Conservation (phyloP, 2,329 filamentous ascomycete genomes). For the Curvularia spicifera region DNA sequence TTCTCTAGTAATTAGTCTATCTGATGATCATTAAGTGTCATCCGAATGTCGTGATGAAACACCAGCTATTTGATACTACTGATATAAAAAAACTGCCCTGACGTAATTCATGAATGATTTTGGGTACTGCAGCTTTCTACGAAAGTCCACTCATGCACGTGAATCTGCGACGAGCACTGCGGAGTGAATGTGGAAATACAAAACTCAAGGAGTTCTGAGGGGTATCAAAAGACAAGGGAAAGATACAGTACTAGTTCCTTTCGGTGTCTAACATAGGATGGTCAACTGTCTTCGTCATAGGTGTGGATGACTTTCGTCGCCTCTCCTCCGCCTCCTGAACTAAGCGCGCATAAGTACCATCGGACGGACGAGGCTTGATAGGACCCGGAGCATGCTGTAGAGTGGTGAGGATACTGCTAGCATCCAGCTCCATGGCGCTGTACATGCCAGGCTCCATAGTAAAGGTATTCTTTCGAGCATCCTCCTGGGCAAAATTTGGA, state of each 20-base stretch:
- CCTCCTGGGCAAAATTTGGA: constrained; percentile 17
- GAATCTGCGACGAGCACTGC: background rate
- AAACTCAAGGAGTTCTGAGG: background rate
- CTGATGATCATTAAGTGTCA: background rate
- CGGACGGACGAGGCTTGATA: constrained; percentile 36
- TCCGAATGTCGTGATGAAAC: background rate
- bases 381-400: constrained; percentile 40
- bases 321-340: constrained; percentile 38
- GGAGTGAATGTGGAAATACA: background rate
- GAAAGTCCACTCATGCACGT: background rate
- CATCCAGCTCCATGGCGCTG: constrained; percentile 48
- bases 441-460: constrained; percentile 40
- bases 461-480: constrained; percentile 31
- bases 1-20: background rate
- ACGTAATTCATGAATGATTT: background rate
- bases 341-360: constrained; percentile 40
- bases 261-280: constrained; percentile 11
- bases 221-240: background rate
- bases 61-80: background rate
- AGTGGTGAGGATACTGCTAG: constrained; percentile 47
- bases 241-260: constrained; percentile 2
- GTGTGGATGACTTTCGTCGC: constrained; percentile 33
- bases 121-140: background rate
- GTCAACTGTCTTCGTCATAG: constrained; percentile 16
- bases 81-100: background rate